These are phyloP conservation scores for Cryptosporidium ryanae DNA, from an alignment of 169 alveolate genomes.

Conservation along the genomic window DNA sequence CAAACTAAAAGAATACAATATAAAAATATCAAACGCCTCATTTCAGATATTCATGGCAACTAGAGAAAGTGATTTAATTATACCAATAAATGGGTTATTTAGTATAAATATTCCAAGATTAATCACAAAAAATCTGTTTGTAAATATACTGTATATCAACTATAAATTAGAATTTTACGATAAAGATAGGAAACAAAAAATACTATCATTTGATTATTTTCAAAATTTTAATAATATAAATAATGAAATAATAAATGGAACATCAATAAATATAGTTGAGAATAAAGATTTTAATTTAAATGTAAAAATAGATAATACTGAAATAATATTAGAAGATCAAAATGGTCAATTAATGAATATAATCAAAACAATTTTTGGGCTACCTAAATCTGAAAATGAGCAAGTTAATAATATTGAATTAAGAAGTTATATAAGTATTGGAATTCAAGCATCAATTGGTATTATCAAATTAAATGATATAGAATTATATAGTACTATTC, in stretches of 20 bases:
- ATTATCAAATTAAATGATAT: slow-evolving; percentile 6
- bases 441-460: slow-evolving; percentile 48
- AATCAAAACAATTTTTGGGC: slow-evolving; percentile 9
- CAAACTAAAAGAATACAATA: slow-evolving; percentile 38
- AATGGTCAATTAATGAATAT: slow-evolving; percentile 27
- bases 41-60: slow-evolving; percentile 28
- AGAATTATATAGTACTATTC: not conserved
- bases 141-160: slow-evolving; percentile 4
- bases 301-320: slow-evolving; percentile 12
- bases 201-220: slow-evolving; percentile 13
- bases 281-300: slow-evolving; percentile 13
- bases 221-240: slow-evolving; percentile 16
- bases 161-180: slow-evolving; percentile 22
- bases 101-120: slow-evolving; percentile 34
- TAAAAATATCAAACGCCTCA: slow-evolving; percentile 8
- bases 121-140: slow-evolving; percentile 40
- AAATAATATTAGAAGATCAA: slow-evolving; percentile 26
- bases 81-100: slow-evolving; percentile 44
- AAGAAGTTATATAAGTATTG: slow-evolving; percentile 22
- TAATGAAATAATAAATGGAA: not conserved
- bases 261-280: not conserved
- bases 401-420: slow-evolving; percentile 6
- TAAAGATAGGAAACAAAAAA: not conserved
- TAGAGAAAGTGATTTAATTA: slow-evolving; percentile 49
- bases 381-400: slow-evolving; percentile 24